Percentiles rank a stretch among this genome's conserved stretches.
These are phyloP conservation scores for Trametes pubescens DNA, from an alignment of 1,284 basidiomycete species.

Conservation along the genomic window DNA sequence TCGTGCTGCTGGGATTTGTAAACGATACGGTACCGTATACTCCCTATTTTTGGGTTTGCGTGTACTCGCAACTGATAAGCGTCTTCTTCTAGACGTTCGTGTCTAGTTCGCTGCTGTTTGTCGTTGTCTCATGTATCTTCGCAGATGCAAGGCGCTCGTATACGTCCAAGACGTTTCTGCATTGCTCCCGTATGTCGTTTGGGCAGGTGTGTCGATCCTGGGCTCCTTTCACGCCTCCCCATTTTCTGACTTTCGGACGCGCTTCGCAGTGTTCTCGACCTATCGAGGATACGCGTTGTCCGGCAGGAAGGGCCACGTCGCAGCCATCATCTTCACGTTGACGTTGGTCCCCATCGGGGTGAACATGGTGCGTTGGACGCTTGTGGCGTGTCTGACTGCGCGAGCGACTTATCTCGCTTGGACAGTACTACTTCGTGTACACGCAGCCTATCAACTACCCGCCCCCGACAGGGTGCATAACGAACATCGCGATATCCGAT, in stretches of 20 bases:
- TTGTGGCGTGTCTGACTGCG: too few species aligned
- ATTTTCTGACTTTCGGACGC: neutral
- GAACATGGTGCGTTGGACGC: neutral
- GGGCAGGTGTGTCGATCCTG: conserved; percentile 1
- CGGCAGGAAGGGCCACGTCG: neutral
- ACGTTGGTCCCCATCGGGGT: conserved; percentile 1
- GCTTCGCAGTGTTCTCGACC: conserved; percentile 5
- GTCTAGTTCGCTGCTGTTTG: neutral
- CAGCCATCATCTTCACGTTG: neutral
- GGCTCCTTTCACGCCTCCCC: neutral
- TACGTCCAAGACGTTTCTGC: neutral
- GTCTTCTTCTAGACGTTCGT: neutral
- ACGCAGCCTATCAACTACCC: conserved; percentile 4
- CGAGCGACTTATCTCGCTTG: neutral
- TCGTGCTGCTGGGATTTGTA: neutral
- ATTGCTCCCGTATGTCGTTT: conserved; percentile 5
- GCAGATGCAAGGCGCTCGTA: neutral
- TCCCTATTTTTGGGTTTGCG: neutral
- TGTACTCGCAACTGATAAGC: neutral
- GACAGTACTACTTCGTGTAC: conserved; percentile 5
- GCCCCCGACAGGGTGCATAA: neutral
- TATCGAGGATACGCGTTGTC: conserved; percentile 13
- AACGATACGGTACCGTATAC: conserved; percentile 1
- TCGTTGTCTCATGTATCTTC: neutral
- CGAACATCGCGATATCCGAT: neutral